phyloP scores from a whole-genome alignment of 140 eudicot genomes.

The Flaveria floridana region DNA sequence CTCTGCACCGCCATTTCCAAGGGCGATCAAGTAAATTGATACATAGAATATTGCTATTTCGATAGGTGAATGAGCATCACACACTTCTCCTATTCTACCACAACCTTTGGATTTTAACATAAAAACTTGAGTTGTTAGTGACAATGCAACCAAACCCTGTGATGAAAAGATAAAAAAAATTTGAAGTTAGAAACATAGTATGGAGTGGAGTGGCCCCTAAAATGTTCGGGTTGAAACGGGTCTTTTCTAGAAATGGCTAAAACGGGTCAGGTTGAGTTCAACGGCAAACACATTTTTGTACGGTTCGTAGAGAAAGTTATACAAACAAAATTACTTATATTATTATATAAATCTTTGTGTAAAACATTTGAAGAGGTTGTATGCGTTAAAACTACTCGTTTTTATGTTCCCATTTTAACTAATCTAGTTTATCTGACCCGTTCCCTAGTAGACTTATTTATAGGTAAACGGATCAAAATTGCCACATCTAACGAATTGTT shows the following conservation, averaged over 20 bases:
- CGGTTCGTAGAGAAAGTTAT: background rate
- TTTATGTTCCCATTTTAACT: background rate
- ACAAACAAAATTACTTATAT: background rate
- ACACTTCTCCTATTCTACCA: conserved; percentile 56
- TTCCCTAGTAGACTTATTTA: background rate
- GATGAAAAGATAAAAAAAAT: background rate
- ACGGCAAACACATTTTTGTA: background rate
- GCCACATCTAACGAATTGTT: too few relatives aligned
- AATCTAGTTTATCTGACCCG: background rate
- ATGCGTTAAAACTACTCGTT: background rate
- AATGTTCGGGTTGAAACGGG: background rate
- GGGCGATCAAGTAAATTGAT: conserved; percentile 66
- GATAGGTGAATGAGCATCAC: conserved; percentile 46
- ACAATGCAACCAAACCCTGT: conserved; percentile 65
- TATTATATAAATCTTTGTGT: background rate
- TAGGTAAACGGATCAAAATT: background rate
- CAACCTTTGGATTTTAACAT: conserved; percentile 70
- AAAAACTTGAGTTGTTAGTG: conserved; percentile 57
- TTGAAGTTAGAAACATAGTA: conserved; percentile 2
- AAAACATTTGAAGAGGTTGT: background rate
- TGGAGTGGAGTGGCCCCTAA: background rate
- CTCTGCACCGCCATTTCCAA: conserved; percentile 67
- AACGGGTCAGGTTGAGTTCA: background rate
- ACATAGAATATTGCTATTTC: conserved; percentile 53
- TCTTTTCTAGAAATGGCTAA: background rate